phyloP scores from a whole-genome alignment of 257 asterid genomes.

The Lantana camara region DNA sequence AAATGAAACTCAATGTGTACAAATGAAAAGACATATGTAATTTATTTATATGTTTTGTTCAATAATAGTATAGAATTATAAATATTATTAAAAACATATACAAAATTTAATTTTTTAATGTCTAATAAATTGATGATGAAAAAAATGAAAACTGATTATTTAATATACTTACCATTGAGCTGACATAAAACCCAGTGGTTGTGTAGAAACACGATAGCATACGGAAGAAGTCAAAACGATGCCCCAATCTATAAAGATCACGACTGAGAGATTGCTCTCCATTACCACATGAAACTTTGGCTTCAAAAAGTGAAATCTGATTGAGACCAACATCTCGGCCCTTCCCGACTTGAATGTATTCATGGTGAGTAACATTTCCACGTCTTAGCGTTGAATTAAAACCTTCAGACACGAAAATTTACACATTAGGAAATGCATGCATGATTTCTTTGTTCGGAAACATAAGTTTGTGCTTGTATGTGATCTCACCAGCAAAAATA shows the following conservation, averaged over 20 bases:
- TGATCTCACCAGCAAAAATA: constrained; percentile 89
- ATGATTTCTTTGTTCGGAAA: constrained; percentile 6
- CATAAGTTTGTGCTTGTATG: constrained; percentile 12
- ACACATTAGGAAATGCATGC: neutral
- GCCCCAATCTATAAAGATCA: constrained; percentile 92
- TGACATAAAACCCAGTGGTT: constrained; percentile 87
- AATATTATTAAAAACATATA: too few species aligned
- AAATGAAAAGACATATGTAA: too few species aligned
- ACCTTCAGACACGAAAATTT: constrained; percentile 45
- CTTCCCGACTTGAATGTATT: constrained; percentile 93
- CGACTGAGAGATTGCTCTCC: constrained; percentile 97
- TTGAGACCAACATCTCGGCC: constrained; percentile 97
- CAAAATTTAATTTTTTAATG: too few species aligned
- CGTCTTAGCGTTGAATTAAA: constrained; percentile 88
- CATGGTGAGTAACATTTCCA: constrained; percentile 92
- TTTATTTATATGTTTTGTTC: too few species aligned
- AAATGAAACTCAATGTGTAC: too few species aligned
- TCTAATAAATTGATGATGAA: too few species aligned
- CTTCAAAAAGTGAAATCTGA: constrained; percentile 95
- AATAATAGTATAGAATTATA: too few species aligned
- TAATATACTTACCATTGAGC: constrained; percentile 81
- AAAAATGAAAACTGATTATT: too few species aligned
- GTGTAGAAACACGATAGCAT: constrained; percentile 86
- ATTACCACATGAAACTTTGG: constrained; percentile 96
- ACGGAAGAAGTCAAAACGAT: constrained; percentile 96